These are phyloP conservation scores for Epichloe sylvatica DNA, from an alignment of 2,329 filamentous ascomycete genomes.

Conservation along the genomic window DNA sequence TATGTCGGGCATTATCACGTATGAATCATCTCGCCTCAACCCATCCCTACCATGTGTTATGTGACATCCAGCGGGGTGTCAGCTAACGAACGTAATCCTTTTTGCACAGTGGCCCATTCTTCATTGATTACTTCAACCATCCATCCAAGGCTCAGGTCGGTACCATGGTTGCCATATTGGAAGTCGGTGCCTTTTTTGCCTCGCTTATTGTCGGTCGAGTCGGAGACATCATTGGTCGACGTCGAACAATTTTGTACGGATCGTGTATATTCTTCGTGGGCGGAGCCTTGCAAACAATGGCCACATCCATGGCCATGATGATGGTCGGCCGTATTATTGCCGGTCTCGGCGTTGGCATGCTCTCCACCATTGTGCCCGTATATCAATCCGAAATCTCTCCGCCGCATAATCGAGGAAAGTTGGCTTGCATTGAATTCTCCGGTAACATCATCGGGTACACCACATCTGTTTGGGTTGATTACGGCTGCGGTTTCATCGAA, in stretches of 20 bases:
- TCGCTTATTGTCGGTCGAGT: slow-evolving; percentile 76
- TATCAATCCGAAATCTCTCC: slow-evolving; percentile 95
- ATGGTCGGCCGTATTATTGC: slow-evolving; percentile 67
- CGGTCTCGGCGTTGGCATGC: slow-evolving; percentile 72
- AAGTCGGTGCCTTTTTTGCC: slow-evolving; percentile 82
- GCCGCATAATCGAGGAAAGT: slow-evolving; percentile 85
- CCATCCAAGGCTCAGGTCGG: slow-evolving; percentile 78
- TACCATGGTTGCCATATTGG: slow-evolving; percentile 95
- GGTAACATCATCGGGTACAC: slow-evolving; percentile 95
- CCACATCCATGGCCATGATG: slow-evolving; percentile 83
- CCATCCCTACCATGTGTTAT: not conserved
- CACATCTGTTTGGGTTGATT: slow-evolving; percentile 96
- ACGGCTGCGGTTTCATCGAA: slow-evolving; percentile 84
- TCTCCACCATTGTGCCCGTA: slow-evolving; percentile 84
- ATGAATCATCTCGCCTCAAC: slow-evolving; percentile 17
- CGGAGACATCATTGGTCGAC: slow-evolving; percentile 80
- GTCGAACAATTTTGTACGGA: slow-evolving; percentile 84
- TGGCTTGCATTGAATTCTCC: slow-evolving; percentile 95
- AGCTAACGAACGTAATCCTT: not conserved
- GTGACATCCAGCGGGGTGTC: not conserved
- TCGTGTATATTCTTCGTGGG: slow-evolving; percentile 78
- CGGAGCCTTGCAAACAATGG: slow-evolving; percentile 70
- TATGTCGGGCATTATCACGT: slow-evolving; percentile 64
- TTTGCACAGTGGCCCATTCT: slow-evolving; percentile 61
- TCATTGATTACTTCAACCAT: slow-evolving; percentile 84